Evolutionary conservation across 805 yeast genomes (phyloP), one percentile per base, ranked within the genome.

Genomic region (Phaffomyces thermotolerans): DNA sequence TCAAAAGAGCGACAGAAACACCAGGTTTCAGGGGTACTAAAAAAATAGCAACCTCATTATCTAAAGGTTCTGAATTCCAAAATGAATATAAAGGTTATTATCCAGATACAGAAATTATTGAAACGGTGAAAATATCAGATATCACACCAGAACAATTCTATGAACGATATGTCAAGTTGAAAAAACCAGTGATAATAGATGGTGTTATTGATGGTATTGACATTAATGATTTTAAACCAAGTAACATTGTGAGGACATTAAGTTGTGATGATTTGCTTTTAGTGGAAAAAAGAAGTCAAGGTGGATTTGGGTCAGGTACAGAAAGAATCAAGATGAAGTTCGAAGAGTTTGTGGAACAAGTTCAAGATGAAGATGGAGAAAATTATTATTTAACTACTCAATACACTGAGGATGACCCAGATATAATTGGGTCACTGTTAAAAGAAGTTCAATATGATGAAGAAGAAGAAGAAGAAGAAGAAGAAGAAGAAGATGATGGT

Each of bases 301-400:
- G 79, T 39, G 90, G 90, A 2, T 84, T 76, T 62, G 91, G 91
- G 1, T 73, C 80, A 37, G 88, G 88, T 1, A 66, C 67, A 18
- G 65, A 67, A 43, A 64, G 89, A 49, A 58, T 69, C 14, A 68
- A 69, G 43, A 69, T 81, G 76, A 58, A 64, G 3, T 67, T 83
- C 46, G 54, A 54, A 0, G 76, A 78, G 17, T 69, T 84, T 38
- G 58, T 80, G 41, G 55, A 60, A 0, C 65, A 61, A 46, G 52
- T 80, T 24, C 43, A 57, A 25, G 37, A 52, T 4, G 47, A 46
- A 2, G 79, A 76, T 1, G 75, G 76, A 1, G 75, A 74, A 15
- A 69, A 67, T 0, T 68, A 73, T 44, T 83, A 84, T 50, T 64
- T 83, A 57, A 84, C 90, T 1, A 84, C 90, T 0, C 90, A 84